Evolutionary conservation across 495 filamentous ascomycete genomes (phyloP).

Genomic region (Talaromyces nanjingensis): DNA sequence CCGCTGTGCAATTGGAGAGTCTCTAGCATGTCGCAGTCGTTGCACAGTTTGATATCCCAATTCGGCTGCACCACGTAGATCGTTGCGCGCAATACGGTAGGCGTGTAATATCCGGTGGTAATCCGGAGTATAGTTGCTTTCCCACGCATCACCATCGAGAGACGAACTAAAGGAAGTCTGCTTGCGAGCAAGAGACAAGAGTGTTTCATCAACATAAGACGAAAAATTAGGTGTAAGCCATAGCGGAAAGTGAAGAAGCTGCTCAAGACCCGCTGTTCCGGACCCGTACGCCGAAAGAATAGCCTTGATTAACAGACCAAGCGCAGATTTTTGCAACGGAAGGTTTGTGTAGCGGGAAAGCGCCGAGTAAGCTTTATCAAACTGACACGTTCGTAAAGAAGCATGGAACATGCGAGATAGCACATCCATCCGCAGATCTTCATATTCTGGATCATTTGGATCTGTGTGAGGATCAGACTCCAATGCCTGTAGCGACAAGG

Average conservation of each 20-base stretch:
- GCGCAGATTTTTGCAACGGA: conserved; percentile 55
- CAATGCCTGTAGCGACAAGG: conserved; percentile 64
- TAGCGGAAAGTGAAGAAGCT: conserved; percentile 63
- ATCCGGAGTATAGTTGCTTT: conserved; percentile 26
- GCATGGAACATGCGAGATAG: conserved; percentile 78
- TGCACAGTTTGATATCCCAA: conserved; percentile 62
- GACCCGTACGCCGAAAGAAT: conserved; percentile 64
- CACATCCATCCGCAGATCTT: conserved; percentile 50
- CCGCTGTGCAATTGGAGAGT: conserved; percentile 38
- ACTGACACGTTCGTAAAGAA: conserved; percentile 66
- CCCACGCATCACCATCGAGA: conserved; percentile 22
- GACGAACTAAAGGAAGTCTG: conserved; percentile 29
- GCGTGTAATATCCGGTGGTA: conserved; percentile 83
- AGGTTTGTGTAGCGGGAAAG: conserved; percentile 63
- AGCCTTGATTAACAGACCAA: conserved; percentile 60
- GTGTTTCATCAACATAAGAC: conserved; percentile 67
- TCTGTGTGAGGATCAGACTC: conserved; percentile 35
- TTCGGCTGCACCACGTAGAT: conserved; percentile 83
- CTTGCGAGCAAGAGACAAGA: conserved; percentile 46
- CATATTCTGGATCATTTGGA: conserved; percentile 22
- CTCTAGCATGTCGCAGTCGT: conserved; percentile 46
- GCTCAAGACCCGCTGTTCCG: conserved; percentile 36
- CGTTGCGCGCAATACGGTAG: conserved; percentile 73
- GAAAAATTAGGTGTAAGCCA: conserved; percentile 62
- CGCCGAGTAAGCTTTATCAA: conserved; percentile 74